Conservation (phyloP, 2,329 filamentous ascomycete genomes). For the Rosellinia necatrix region DNA sequence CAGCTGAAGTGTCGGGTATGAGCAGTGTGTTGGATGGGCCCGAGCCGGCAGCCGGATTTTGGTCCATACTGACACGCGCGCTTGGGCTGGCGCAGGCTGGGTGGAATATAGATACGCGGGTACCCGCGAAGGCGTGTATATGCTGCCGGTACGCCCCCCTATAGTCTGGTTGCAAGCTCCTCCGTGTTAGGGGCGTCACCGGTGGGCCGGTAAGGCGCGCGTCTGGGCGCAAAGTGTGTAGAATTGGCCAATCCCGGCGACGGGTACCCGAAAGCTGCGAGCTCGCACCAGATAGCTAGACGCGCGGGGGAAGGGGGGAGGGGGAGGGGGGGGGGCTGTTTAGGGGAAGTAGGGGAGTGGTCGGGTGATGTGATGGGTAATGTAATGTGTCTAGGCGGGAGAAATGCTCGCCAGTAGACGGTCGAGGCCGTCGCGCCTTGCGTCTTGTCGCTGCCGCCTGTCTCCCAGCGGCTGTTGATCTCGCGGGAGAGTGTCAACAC, state of each 20-base stretch:
- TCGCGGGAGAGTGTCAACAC: constrained; percentile 15
- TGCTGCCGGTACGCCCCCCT: constrained; percentile 24
- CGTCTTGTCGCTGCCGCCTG: constrained; percentile 28
- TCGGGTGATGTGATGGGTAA: constrained; percentile 37
- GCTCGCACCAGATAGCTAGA: constrained; percentile 16
- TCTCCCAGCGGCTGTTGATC: constrained; percentile 29
- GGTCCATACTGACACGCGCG: constrained; percentile 25
- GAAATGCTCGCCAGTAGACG: constrained; percentile 26
- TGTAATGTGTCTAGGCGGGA: constrained; percentile 34
- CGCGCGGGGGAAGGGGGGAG: too few relatives aligned
- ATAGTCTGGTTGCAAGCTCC: constrained; percentile 30
- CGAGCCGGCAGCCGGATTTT: constrained; percentile 19
- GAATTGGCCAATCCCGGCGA: constrained; percentile 20
- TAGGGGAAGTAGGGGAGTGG: constrained; percentile 31
- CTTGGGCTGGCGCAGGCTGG: constrained; percentile 28
- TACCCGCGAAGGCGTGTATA: constrained; percentile 22
- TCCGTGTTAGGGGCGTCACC: constrained; percentile 21
- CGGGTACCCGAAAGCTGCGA: constrained; percentile 16
- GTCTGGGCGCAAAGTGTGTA: constrained; percentile 31
- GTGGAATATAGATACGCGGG: constrained; percentile 22
- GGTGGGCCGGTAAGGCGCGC: constrained; percentile 31
- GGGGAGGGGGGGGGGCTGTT: too few relatives aligned
- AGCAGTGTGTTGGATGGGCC: constrained; percentile 28
- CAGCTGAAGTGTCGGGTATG: constrained; percentile 26
- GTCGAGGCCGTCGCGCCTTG: constrained; percentile 27